Base-by-base conservation (phyloP, 1,284 basidiomycete genomes). In the Neotropicomus parvogracilis region DNA sequence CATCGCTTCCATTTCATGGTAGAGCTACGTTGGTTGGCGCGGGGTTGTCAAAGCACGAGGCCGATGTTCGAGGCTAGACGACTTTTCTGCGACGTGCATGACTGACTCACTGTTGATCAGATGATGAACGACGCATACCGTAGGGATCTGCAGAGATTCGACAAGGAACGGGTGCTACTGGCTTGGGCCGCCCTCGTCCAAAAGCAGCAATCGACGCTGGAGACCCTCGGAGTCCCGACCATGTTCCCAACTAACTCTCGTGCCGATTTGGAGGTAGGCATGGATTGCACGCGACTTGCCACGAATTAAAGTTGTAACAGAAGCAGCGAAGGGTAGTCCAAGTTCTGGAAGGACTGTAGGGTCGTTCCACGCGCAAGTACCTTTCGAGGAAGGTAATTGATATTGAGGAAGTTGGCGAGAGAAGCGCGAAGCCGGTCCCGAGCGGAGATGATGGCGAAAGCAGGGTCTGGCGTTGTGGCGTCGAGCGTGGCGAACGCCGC, bases 181-280 rank as follows among this genome's bases (percentile, higher is more conserved):
- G 83, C 85, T 10, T 90, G 88, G 86, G 87, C 86, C 58, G 77
- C 75, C 19, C 72, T 91, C n/a, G 64, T 83, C 28, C 66, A 76
- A 41, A 79, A 78, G 56, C 88, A 91, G 63, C 88, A 91, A 67
- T 60, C 68, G 1, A 66, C 75, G 21, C 70, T 91, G 34, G 79
- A 80, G 58, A 62, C 72, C 26, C 68, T 83, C 31, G 71, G 74
- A 33, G 77, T 90, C 12, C 88, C 88, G 13, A 73, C 79, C 2
- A 89, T 91, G 83, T 86, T 78, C 62, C 63, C 70, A 13, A 81
- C 82, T 1, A 64, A 62, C 29, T 71, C 73, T 36, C 58, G 58
- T 32, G 57, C 69, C 9, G 77, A 81, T 57, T 67, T 75, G 68
- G 75, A 88, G 74, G 87, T 85, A 61, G 54, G 73, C 48, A 29